Conservation (phyloP, 225 moss, liverwort and hornwort genomes). For the Sphagnum tenellum region DNA sequence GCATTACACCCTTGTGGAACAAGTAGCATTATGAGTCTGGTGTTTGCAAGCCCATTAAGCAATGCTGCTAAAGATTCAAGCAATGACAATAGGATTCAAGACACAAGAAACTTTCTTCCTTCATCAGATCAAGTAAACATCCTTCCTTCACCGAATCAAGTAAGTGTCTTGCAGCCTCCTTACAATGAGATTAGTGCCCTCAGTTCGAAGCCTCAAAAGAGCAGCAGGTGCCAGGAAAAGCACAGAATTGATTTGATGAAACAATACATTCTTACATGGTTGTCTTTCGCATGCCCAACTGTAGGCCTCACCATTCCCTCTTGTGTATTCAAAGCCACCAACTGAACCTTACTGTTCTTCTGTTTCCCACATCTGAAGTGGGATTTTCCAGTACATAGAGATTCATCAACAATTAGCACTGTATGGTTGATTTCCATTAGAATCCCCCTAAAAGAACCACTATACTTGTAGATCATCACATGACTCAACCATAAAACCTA, state of each 20-base stretch:
- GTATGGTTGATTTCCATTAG: too few relatives aligned
- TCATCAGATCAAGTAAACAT: slow-evolving; percentile 1
- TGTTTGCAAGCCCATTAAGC: slow-evolving; percentile 26
- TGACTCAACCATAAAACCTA: too few relatives aligned
- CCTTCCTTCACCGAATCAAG: slow-evolving; percentile 8
- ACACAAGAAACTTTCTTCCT: slow-evolving; percentile 1
- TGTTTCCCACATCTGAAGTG: too few relatives aligned
- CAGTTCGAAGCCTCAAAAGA: background rate
- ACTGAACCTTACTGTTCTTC: background rate
- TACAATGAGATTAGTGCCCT: slow-evolving; percentile 6
- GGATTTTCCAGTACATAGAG: too few relatives aligned
- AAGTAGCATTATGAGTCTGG: slow-evolving; percentile 55
- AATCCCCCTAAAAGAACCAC: too few relatives aligned
- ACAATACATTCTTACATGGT: slow-evolving; percentile 60
- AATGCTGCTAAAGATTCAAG: background rate
- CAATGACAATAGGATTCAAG: too few relatives aligned
- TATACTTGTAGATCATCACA: too few relatives aligned
- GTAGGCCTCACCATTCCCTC: slow-evolving; percentile 49
- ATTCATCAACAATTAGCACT: too few relatives aligned
- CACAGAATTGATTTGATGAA: slow-evolving; percentile 8
- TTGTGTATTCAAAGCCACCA: slow-evolving; percentile 21
- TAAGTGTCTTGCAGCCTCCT: slow-evolving; percentile 2
- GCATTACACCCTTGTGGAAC: slow-evolving; percentile 89
- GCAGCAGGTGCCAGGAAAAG: slow-evolving; percentile 1
- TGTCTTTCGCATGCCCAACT: slow-evolving; percentile 64